Evolutionary conservation across 805 yeast genomes (phyloP).

Genomic region (Barnettozyma pratensis): DNA sequence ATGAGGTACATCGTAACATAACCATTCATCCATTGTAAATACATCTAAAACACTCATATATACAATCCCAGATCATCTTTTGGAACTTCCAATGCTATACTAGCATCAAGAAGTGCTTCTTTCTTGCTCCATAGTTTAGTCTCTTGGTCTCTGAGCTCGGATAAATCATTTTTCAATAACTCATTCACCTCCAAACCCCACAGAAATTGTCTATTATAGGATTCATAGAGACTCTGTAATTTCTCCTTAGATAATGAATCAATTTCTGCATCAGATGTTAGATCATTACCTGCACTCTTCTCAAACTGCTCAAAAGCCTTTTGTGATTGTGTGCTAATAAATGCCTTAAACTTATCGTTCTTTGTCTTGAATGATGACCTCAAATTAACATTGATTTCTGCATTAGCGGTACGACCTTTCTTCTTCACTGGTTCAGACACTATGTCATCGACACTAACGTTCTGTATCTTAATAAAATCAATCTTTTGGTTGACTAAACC

Average conservation of each 20-base stretch:
- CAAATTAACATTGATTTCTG: constrained; percentile 21
- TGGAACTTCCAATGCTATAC: constrained; percentile 29
- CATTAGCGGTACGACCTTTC: constrained; percentile 23
- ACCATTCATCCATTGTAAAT: background rate
- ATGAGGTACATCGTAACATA: background rate
- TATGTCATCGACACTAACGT: constrained; percentile 20
- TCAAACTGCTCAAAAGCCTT: constrained; percentile 9
- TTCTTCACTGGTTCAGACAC: constrained; percentile 23
- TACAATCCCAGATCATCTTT: constrained; percentile 1
- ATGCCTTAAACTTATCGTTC: constrained; percentile 7
- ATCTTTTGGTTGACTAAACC: constrained; percentile 10
- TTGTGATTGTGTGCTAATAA: constrained; percentile 3
- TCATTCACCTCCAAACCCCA: constrained; percentile 37
- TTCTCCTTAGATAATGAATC: constrained; percentile 11
- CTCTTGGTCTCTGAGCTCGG: constrained; percentile 29
- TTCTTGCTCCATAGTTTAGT: constrained; percentile 33
- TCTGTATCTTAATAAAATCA: constrained; percentile 23
- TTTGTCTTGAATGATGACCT: constrained; percentile 16
- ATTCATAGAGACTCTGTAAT: constrained; percentile 22
- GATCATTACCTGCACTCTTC: constrained; percentile 12
- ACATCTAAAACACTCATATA: background rate
- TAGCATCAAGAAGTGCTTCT: constrained; percentile 40
- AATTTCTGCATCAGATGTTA: constrained; percentile 16
- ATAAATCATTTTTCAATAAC: constrained; percentile 29
- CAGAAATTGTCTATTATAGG: constrained; percentile 29